phyloP scores from a whole-genome alignment of 2,329 filamentous ascomycete genomes.

The Sphaerulina vaccinii region DNA sequence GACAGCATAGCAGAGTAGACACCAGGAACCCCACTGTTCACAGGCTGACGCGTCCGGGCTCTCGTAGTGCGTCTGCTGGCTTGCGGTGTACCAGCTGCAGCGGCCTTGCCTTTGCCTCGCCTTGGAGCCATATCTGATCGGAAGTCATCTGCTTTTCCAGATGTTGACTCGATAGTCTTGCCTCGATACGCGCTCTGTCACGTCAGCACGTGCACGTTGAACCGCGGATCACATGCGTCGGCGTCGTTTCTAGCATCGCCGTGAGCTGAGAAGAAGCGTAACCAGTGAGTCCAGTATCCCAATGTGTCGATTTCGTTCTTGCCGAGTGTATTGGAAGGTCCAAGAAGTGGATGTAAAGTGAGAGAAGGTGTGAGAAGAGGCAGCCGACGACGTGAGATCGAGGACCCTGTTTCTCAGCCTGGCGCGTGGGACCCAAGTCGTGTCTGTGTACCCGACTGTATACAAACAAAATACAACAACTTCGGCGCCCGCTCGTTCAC shows the following conservation, averaged over 20 bases:
- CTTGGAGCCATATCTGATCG: conserved; percentile 31
- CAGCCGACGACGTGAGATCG: background rate
- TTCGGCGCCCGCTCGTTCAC: background rate
- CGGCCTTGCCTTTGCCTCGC: conserved; percentile 31
- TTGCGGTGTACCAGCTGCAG: conserved; percentile 2
- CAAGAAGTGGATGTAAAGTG: background rate
- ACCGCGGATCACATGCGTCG: background rate
- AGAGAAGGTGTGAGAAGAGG: background rate
- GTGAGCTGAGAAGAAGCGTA: background rate
- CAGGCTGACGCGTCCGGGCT: conserved; percentile 12
- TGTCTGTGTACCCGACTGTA: background rate
- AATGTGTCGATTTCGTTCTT: background rate
- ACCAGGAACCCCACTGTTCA: conserved; percentile 22
- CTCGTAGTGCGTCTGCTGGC: conserved; percentile 18
- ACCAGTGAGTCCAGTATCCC: background rate
- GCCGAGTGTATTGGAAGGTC: background rate
- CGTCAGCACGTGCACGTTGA: conserved; percentile 1
- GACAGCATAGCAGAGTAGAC: conserved; percentile 34
- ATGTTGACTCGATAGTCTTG: background rate
- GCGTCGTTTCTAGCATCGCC: background rate
- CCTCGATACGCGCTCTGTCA: background rate
- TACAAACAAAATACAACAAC: background rate
- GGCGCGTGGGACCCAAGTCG: background rate
- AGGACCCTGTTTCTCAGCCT: background rate
- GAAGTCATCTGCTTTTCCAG: background rate